These are phyloP conservation scores for Xylaria sp. DNA, from an alignment of 495 filamentous ascomycete genomes.

Conservation along the genomic window DNA sequence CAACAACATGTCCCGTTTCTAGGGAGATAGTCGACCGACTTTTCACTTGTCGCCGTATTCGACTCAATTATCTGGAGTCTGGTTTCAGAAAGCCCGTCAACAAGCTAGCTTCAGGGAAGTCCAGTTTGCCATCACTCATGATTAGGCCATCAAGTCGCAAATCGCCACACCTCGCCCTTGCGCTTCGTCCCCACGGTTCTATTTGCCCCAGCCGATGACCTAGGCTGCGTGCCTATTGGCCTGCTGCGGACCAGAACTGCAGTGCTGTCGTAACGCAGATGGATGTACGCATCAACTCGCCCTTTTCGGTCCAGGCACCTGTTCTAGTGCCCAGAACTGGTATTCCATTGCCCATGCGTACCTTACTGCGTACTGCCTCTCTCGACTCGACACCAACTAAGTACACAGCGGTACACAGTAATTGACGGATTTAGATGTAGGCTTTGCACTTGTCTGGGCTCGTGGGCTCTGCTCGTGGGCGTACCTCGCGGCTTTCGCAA, in stretches of 20 bases:
- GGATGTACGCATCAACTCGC: conserved; percentile 12
- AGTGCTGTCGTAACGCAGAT: conserved; percentile 25
- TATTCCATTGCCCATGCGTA: background rate
- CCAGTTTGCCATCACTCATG: conserved; percentile 18
- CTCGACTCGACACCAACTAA: background rate
- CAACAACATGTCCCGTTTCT: conserved; percentile 26
- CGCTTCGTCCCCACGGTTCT: conserved; percentile 24
- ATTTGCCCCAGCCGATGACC: conserved; percentile 12
- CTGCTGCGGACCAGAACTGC: conserved; percentile 25
- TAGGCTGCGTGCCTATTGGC: conserved; percentile 25
- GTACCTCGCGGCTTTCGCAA: background rate
- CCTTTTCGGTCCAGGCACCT: conserved; percentile 18
- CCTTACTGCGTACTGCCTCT: background rate
- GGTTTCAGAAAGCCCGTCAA: conserved; percentile 12
- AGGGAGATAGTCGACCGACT: conserved; percentile 31
- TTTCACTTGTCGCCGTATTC: conserved; percentile 13
- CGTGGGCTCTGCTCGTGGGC: too few species aligned
- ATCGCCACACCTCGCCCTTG: conserved; percentile 29
- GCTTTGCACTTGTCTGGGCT: background rate
- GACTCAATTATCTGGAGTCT: conserved; percentile 7
- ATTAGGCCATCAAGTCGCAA: conserved; percentile 15
- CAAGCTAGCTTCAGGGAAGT: conserved; percentile 1
- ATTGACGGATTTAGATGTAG: background rate
- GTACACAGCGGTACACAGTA: too few species aligned
- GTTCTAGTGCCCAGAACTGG: conserved; percentile 11